phyloP scores from a whole-genome alignment of 2,329 filamentous ascomycete species.

The Aureobasidium melanogenum region DNA sequence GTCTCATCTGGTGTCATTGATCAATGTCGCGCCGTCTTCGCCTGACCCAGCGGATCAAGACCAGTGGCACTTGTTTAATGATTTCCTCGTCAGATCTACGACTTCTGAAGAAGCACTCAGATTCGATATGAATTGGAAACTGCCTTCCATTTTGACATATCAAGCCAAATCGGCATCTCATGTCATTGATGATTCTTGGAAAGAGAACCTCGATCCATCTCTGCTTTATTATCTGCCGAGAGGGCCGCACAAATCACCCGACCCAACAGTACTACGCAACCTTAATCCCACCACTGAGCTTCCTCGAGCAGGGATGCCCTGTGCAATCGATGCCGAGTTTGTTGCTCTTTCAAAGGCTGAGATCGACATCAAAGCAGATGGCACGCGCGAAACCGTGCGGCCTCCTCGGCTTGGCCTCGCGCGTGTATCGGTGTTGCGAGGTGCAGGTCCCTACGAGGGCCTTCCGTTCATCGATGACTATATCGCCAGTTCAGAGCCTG shows the following conservation, averaged over 20 bases:
- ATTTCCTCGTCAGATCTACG: slow-evolving; percentile 81
- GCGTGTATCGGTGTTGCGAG: slow-evolving; percentile 83
- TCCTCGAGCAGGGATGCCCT: slow-evolving; percentile 57
- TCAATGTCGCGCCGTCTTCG: slow-evolving; percentile 68
- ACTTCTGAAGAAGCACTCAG: slow-evolving; percentile 74
- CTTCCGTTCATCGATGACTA: slow-evolving; percentile 95
- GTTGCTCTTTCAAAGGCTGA: slow-evolving; percentile 87
- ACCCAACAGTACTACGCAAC: slow-evolving; percentile 50
- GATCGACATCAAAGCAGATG: slow-evolving; percentile 92
- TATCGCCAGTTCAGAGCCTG: slow-evolving; percentile 79
- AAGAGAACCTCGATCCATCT: slow-evolving; percentile 70
- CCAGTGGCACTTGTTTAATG: slow-evolving; percentile 95
- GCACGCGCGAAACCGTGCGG: slow-evolving; percentile 81
- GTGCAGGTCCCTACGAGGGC: slow-evolving; percentile 67
- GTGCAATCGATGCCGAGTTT: slow-evolving; percentile 94
- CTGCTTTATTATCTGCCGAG: slow-evolving; percentile 55
- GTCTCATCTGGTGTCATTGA: slow-evolving; percentile 80
- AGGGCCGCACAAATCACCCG: slow-evolving; percentile 29
- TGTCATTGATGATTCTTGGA: slow-evolving; percentile 78
- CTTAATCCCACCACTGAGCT: slow-evolving; percentile 53
- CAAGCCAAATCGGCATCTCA: slow-evolving; percentile 77
- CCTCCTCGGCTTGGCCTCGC: slow-evolving; percentile 86
- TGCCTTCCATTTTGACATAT: slow-evolving; percentile 78
- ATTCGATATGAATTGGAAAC: slow-evolving; percentile 88
- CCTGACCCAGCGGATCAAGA: slow-evolving; percentile 50